Conservation (phyloP, 164 flowering plant genomes). For the Tetracentron sinense region DNA sequence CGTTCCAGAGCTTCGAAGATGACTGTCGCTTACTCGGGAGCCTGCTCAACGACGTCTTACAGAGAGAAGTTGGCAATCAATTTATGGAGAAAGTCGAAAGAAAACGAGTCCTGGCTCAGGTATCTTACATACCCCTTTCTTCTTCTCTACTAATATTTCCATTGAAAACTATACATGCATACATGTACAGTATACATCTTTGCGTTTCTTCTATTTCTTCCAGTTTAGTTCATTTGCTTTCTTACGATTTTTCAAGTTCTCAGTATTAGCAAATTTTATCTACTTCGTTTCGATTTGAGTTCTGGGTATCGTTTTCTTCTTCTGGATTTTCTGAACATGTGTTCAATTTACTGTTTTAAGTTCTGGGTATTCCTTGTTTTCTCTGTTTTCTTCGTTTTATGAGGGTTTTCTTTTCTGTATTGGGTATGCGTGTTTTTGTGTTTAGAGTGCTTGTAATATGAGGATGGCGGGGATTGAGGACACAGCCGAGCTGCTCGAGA, state of each 20-base stretch:
- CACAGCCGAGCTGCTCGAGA: constrained; percentile 70
- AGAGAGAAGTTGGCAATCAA: constrained; percentile 50
- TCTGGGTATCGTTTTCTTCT: not conserved
- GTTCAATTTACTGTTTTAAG: constrained; percentile 1
- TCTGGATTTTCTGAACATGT: not conserved
- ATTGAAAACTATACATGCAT: not conserved
- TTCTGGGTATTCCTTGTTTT: constrained; percentile 1
- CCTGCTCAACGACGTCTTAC: constrained; percentile 72
- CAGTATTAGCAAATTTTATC: too few relatives aligned
- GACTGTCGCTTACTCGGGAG: constrained; percentile 64
- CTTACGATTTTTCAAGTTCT: too few relatives aligned
- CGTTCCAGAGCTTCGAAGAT: constrained; percentile 78
- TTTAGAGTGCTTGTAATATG: constrained; percentile 73
- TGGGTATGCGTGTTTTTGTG: constrained; percentile 5
- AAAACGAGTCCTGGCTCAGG: constrained; percentile 70
- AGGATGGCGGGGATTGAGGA: constrained; percentile 70
- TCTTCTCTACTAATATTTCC: not conserved
- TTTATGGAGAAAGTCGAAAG: constrained; percentile 67
- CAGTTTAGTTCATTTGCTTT: too few relatives aligned
- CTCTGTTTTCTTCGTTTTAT: not conserved
- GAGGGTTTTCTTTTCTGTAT: not conserved
- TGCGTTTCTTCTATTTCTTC: not conserved
- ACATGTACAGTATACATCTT: not conserved
- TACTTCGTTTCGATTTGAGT: not conserved
- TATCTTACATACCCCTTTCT: not conserved